phyloP scores from a whole-genome alignment of 2,329 filamentous ascomycete genomes.

The Sporothrix protearum region DNA sequence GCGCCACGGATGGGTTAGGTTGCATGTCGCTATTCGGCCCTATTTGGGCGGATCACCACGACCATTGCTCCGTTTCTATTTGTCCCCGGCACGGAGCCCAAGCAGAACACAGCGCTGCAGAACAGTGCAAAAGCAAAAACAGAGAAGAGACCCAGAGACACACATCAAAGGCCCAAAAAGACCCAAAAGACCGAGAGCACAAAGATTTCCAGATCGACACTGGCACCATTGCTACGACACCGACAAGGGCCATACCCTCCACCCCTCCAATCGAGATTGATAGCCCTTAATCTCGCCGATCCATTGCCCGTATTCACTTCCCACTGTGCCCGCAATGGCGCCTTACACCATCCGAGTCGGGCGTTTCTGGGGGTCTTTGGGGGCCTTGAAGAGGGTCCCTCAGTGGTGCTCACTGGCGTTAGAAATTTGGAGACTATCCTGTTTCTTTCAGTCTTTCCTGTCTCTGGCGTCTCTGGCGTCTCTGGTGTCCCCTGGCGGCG shows the following conservation, averaged over 20 bases:
- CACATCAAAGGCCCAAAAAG: neutral
- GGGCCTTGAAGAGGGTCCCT: neutral
- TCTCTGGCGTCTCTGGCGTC: neutral
- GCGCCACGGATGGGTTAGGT: conserved; percentile 24
- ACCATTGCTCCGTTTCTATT: conserved; percentile 23
- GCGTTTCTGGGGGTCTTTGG: neutral
- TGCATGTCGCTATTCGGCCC: conserved; percentile 31
- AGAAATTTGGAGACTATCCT: neutral
- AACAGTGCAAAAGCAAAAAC: neutral
- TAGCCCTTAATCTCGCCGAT: neutral
- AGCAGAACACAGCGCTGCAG: conserved; percentile 14
- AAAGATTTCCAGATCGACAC: neutral
- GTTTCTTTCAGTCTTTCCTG: neutral
- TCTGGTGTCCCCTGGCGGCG: neutral
- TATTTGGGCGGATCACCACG: conserved; percentile 28
- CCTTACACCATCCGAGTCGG: neutral
- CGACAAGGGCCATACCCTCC: neutral
- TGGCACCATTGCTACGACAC: neutral
- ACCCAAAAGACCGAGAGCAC: neutral
- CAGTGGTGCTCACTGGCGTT: neutral
- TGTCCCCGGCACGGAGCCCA: conserved; percentile 11
- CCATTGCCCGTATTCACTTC: neutral
- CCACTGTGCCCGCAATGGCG: neutral
- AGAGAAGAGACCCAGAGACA: neutral
- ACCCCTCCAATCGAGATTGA: neutral